phyloP scores from a whole-genome alignment of 352 stramenopile genomes.

The Phytophthora europaea region DNA sequence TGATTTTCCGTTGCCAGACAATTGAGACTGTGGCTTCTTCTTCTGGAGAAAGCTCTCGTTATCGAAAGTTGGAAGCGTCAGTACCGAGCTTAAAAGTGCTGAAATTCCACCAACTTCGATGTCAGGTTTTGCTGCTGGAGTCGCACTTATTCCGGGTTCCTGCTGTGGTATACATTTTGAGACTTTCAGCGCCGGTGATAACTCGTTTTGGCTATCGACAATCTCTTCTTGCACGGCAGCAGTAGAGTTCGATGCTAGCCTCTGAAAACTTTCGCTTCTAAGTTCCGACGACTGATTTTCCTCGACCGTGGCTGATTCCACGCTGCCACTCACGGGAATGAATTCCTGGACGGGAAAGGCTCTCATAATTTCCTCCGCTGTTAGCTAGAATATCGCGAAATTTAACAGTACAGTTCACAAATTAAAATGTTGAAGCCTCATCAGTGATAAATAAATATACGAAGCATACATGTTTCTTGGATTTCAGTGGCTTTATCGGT shows the following conservation, averaged over 20 bases:
- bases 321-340: slow-evolving; percentile 47
- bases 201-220: slow-evolving; percentile 1
- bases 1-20: slow-evolving; percentile 22
- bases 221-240: neutral
- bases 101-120: slow-evolving; percentile 26
- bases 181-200: neutral
- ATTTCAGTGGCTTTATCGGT: slow-evolving; percentile 12
- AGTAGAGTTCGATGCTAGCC: neutral
- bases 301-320: neutral
- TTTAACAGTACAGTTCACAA: neutral
- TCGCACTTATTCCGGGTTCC: neutral
- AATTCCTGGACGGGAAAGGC: slow-evolving; percentile 81
- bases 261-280: neutral
- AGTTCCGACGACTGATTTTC: neutral
- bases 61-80: slow-evolving; percentile 61
- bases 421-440: neutral
- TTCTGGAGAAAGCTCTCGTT: slow-evolving; percentile 53
- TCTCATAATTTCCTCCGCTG: slow-evolving; percentile 67
- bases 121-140: neutral
- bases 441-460: neutral
- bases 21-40: slow-evolving; percentile 30
- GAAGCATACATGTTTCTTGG: slow-evolving; percentile 33
- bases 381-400: slow-evolving; percentile 36
- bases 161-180: neutral
- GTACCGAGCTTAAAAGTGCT: slow-evolving; percentile 59